Percentiles rank a stretch among this genome's conserved stretches.
These are phyloP conservation scores for Bacidia gigantensis DNA, from an alignment of 495 filamentous ascomycete species.

Conservation along the genomic window DNA sequence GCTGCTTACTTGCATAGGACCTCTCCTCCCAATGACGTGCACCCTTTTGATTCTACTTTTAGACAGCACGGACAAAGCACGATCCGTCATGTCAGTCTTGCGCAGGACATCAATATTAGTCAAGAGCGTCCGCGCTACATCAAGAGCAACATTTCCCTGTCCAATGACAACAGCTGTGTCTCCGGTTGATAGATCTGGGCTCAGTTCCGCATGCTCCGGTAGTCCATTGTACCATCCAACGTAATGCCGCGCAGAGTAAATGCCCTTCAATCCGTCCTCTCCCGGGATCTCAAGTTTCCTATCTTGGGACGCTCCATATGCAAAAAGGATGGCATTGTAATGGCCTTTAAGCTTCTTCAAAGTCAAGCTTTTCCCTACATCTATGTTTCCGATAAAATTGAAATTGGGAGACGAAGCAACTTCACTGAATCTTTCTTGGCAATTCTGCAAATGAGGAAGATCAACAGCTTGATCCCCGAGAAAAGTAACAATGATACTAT, in stretches of 20 bases:
- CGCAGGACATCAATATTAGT: constrained; percentile 54
- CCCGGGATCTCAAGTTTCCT: constrained; percentile 63
- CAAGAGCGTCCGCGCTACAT: constrained; percentile 81
- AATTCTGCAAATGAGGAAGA: constrained; percentile 47
- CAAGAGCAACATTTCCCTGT: constrained; percentile 90
- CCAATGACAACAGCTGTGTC: constrained; percentile 84
- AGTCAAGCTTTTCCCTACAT: constrained; percentile 61
- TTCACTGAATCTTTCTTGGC: constrained; percentile 81
- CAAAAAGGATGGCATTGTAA: constrained; percentile 85
- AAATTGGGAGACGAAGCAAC: constrained; percentile 70
- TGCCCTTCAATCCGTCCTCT: constrained; percentile 54
- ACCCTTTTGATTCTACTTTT: constrained; percentile 68
- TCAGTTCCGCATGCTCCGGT: constrained; percentile 65
- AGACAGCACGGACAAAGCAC: constrained; percentile 60
- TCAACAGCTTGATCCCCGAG: neutral
- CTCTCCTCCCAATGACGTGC: constrained; percentile 71
- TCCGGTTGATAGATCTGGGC: constrained; percentile 59
- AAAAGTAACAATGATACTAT: neutral
- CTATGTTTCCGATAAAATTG: constrained; percentile 82
- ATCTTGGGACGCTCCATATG: constrained; percentile 83
- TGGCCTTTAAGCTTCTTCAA: constrained; percentile 57
- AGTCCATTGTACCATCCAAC: constrained; percentile 98
- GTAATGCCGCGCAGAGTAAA: constrained; percentile 84
- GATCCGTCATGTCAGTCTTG: constrained; percentile 75
- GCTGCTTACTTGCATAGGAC: constrained; percentile 59